Base-by-base conservation (phyloP, 192 early-diverging fungal genomes). In the Rhizophlyctis rosea region DNA sequence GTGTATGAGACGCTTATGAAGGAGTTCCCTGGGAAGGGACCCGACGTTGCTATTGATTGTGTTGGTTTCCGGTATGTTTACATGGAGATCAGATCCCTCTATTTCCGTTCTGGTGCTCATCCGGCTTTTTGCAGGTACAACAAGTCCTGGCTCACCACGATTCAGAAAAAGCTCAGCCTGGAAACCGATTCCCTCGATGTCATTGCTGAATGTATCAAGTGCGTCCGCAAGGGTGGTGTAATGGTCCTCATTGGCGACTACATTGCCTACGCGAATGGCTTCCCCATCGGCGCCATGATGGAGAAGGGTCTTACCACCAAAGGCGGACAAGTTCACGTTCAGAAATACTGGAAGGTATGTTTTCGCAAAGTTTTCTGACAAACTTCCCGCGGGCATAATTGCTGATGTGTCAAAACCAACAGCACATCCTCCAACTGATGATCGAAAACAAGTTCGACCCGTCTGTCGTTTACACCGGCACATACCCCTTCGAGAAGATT, bases 61-160 rank as follows among this genome's bases (percentile, higher is more conserved):
- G 78, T 69, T 2, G 81, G 78, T 24, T 83, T 80, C 48, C 74
- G 81, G 11, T 83, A 80, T 48, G n/a, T n/a, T n/a, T n/a, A n/a
- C n/a, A n/a, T n/a, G n/a, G n/a, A n/a, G n/a, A n/a, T n/a, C n/a
- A n/a, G n/a, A n/a, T n/a, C n/a, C n/a, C n/a, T n/a, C n/a, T n/a
- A n/a, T n/a, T n/a, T n/a, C n/a, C n/a, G n/a, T n/a, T n/a, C n/a
- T n/a, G n/a, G n/a, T n/a, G n/a, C n/a, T n/a, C n/a, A n/a, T n/a
- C n/a, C n/a, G n/a, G n/a, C n/a, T n/a, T n/a, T n/a, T 18, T 44
- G 7, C 39, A 7, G 39, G 9, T 44, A 44, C 39, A 65, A 75
- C 18, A 84, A 78, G 65, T 30, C 59, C 3, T 34, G 68, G 34
- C n/a, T 69, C 13, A 81, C 83, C 48, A 78, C 70, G 44, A 51